phyloP scores from a whole-genome alignment of 805 yeast genomes.

The Candida cerambycidarum region DNA sequence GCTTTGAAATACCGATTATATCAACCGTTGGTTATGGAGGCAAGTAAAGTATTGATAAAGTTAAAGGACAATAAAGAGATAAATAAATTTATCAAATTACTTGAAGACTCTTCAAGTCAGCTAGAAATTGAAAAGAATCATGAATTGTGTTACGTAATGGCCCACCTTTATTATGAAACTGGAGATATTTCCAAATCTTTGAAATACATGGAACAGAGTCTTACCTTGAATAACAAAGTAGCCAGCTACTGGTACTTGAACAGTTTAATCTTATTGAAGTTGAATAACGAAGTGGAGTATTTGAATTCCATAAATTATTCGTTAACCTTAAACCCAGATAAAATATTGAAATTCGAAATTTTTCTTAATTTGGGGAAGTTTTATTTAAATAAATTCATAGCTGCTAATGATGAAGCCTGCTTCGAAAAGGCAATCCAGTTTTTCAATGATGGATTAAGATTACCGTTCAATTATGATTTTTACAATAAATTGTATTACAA shows the following conservation, averaged over 20 bases:
- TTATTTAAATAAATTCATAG: neutral
- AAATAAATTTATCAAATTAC: neutral
- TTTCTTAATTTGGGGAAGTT: slow-evolving; percentile 4
- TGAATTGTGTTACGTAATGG: neutral
- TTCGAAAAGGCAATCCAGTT: neutral
- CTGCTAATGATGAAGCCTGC: neutral
- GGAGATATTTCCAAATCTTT: neutral
- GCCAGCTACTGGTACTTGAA: slow-evolving; percentile 7
- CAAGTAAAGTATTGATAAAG: neutral
- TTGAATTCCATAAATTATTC: slow-evolving; percentile 2
- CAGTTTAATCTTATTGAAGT: neutral
- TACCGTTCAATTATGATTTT: slow-evolving; percentile 1
- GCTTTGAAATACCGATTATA: slow-evolving; percentile 8
- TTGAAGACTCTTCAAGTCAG: slow-evolving; percentile 1
- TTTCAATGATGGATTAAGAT: neutral
- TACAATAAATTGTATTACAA: slow-evolving; percentile 8
- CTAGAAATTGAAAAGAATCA: neutral
- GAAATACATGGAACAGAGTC: neutral
- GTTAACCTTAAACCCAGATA: neutral
- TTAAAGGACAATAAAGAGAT: slow-evolving; percentile 1
- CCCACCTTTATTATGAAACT: neutral
- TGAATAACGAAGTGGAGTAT: slow-evolving; percentile 8
- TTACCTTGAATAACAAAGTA: neutral
- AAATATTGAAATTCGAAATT: slow-evolving; percentile 3
- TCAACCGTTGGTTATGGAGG: neutral